Conservation (phyloP, 2,329 filamentous ascomycete genomes). For the Epichloe uncinata region DNA sequence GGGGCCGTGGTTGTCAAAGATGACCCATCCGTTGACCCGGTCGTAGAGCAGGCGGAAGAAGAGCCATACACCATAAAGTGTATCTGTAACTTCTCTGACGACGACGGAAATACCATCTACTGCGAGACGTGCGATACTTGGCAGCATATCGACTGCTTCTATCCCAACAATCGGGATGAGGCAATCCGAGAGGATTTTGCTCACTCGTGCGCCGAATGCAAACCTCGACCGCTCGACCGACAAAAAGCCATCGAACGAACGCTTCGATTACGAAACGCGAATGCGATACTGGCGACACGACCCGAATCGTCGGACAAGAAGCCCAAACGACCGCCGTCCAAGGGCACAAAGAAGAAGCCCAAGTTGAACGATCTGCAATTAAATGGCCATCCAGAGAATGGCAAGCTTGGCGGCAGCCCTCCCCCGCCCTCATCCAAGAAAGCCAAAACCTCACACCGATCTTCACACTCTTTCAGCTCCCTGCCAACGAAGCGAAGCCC, state of each 20-base stretch:
- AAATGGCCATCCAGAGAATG: slow-evolving; percentile 41
- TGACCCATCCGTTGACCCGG: slow-evolving; percentile 24
- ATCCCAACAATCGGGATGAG: slow-evolving; percentile 58
- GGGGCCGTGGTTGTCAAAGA: slow-evolving; percentile 21
- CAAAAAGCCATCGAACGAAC: slow-evolving; percentile 60
- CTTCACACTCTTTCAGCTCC: slow-evolving; percentile 64
- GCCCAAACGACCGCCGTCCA: slow-evolving; percentile 59
- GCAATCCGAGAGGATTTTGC: slow-evolving; percentile 57
- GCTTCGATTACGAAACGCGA: slow-evolving; percentile 42
- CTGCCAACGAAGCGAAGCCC: slow-evolving; percentile 51
- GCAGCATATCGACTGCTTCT: slow-evolving; percentile 98
- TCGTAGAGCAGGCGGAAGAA: slow-evolving; percentile 47
- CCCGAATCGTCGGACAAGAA: slow-evolving; percentile 50
- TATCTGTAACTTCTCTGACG: slow-evolving; percentile 85
- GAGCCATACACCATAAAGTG: slow-evolving; percentile 94
- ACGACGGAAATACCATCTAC: slow-evolving; percentile 95
- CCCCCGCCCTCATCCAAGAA: slow-evolving; percentile 57
- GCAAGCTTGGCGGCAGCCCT: slow-evolving; percentile 31
- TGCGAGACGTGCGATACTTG: slow-evolving; percentile 94
- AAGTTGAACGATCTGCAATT: slow-evolving; percentile 56
- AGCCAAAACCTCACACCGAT: slow-evolving; percentile 63
- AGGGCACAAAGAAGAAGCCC: slow-evolving; percentile 77
- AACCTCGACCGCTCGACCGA: slow-evolving; percentile 60
- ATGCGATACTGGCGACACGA: slow-evolving; percentile 15
- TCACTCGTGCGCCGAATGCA: slow-evolving; percentile 84